Percentiles rank a stretch among this genome's conserved stretches.
phyloP scores from a whole-genome alignment of 805 yeast genomes.

The Starmerella apicola region DNA sequence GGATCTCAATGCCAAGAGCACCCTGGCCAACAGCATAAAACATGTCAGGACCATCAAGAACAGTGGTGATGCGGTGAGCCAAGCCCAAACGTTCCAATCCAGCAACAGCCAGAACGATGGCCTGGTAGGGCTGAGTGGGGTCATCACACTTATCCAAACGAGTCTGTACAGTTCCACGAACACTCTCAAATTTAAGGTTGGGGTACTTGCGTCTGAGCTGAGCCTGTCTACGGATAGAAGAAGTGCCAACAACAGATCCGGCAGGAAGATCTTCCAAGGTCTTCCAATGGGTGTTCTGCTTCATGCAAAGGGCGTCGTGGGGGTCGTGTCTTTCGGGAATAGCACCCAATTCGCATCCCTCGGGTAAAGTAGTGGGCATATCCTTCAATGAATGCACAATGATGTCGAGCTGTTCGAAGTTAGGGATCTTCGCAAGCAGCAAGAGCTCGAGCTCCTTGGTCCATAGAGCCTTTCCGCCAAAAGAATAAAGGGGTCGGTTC shows the following conservation, averaged over 20 bases:
- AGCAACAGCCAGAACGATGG: slow-evolving; percentile 84
- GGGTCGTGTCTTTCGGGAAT: slow-evolving; percentile 83
- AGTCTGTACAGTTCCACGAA: slow-evolving; percentile 76
- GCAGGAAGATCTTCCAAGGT: slow-evolving; percentile 62
- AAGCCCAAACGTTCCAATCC: slow-evolving; percentile 69
- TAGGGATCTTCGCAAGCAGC: slow-evolving; percentile 45
- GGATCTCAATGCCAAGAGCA: slow-evolving; percentile 84
- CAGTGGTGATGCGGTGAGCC: slow-evolving; percentile 61
- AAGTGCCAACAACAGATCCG: slow-evolving; percentile 85
- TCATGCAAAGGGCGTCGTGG: slow-evolving; percentile 80
- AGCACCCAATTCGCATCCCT: slow-evolving; percentile 80
- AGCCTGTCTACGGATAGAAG: slow-evolving; percentile 86
- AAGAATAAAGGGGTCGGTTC: slow-evolving; percentile 74
- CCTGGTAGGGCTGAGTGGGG: slow-evolving; percentile 46
- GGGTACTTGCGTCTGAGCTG: slow-evolving; percentile 75
- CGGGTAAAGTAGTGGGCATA: slow-evolving; percentile 79
- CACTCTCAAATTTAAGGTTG: slow-evolving; percentile 61
- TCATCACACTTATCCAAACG: slow-evolving; percentile 72
- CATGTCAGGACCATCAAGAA: slow-evolving; percentile 66
- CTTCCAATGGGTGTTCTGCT: slow-evolving; percentile 47
- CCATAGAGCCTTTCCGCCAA: slow-evolving; percentile 96
- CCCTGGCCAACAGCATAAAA: slow-evolving; percentile 99
- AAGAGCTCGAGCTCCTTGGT: slow-evolving; percentile 85
- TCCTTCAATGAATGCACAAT: slow-evolving; percentile 92
- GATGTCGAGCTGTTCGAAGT: slow-evolving; percentile 63